These are phyloP conservation scores for Kernera saxatilis DNA, from an alignment of 345 rosid species.

Conservation along the genomic window DNA sequence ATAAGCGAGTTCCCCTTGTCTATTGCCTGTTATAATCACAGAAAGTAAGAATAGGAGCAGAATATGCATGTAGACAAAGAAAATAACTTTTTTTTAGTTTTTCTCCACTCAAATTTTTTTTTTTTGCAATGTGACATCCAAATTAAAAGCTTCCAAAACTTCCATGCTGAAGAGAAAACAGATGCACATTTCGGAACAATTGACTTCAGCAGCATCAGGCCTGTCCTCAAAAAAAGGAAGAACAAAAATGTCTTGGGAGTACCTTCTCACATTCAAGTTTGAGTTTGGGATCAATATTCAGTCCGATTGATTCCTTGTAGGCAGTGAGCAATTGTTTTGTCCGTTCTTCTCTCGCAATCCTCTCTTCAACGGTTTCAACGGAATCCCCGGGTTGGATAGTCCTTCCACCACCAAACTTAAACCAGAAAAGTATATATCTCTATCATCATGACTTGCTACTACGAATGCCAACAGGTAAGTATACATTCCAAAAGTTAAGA, in stretches of 20 bases:
- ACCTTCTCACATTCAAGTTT: conserved; percentile 84
- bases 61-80: background rate
- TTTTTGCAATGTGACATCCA: background rate
- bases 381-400: conserved; percentile 72
- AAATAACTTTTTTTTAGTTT: background rate
- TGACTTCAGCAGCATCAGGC: background rate
- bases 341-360: conserved; percentile 57
- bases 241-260: conserved; percentile 5
- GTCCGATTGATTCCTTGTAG: conserved; percentile 61
- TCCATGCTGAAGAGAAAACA: background rate
- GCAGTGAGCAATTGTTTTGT: conserved; percentile 61
- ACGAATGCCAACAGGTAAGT: background rate
- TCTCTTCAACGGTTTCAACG: conserved; percentile 70
- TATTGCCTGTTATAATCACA: conserved; percentile 51
- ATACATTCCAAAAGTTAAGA: background rate
- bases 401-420: conserved; percentile 86
- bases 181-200: background rate
- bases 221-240: background rate
- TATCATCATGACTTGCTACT: background rate
- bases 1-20: conserved; percentile 68
- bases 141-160: background rate
- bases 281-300: conserved; percentile 62
- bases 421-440: conserved; percentile 5
- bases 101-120: background rate
- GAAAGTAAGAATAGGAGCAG: background rate